Evolutionary conservation across 306 rosid genomes (phyloP).

Genomic region (Cicer cuneatum): DNA sequence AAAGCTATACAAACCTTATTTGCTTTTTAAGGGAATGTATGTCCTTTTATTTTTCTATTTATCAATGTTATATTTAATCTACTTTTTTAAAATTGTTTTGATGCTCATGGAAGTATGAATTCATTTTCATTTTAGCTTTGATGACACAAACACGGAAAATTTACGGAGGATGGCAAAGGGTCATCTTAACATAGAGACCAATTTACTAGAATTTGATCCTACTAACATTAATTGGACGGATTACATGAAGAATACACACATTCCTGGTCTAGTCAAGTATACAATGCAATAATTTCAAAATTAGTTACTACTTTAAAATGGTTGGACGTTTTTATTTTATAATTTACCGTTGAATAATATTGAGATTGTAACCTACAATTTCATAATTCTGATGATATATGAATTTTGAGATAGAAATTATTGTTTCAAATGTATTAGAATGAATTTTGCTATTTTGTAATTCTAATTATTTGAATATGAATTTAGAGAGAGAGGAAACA

Average conservation of each 20-base stretch:
- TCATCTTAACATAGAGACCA: background rate
- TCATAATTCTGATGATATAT: background rate
- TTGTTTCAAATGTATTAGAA: background rate
- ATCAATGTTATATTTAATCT: background rate
- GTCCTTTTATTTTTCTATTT: constrained; percentile 6
- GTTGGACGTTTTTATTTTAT: background rate
- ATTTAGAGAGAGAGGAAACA: no score
- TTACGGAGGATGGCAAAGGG: constrained; percentile 14
- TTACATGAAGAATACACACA: constrained; percentile 32
- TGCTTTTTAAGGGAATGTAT: constrained; percentile 49
- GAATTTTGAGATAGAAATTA: background rate
- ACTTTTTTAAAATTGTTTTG: background rate
- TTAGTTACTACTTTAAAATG: background rate
- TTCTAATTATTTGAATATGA: no score
- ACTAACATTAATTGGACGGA: background rate
- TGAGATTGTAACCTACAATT: background rate
- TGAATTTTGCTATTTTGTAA: background rate
- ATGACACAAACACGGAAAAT: constrained; percentile 42
- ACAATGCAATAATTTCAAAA: constrained; percentile 1
- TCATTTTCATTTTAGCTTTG: background rate
- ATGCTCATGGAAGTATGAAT: background rate
- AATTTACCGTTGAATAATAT: background rate
- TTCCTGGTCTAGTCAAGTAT: constrained; percentile 52
- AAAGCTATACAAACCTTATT: constrained; percentile 46
- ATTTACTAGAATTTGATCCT: constrained; percentile 50